phyloP scores from a whole-genome alignment of 164 flowering plant species.

The Macadamia integrifolia region DNA sequence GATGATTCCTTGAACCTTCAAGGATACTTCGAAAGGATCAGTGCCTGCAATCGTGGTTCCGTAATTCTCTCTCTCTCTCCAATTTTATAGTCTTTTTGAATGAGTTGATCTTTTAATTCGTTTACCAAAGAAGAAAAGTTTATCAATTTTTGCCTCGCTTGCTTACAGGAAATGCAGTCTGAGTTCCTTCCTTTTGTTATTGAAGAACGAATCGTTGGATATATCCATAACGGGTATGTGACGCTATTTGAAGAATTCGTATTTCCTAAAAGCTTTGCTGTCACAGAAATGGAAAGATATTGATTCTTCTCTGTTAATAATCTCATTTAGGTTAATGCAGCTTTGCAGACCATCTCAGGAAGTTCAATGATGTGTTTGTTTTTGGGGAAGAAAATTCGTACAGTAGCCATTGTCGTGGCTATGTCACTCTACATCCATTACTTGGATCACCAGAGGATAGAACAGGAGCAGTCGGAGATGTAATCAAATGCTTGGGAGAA shows the following conservation, averaged over 20 bases:
- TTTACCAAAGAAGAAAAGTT: too few relatives aligned
- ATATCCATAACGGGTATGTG: slow-evolving; percentile 46
- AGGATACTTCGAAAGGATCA: slow-evolving; percentile 41
- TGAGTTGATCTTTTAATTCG: background rate
- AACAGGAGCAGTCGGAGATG: slow-evolving; percentile 64
- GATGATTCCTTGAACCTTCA: slow-evolving; percentile 28
- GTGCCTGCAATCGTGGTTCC: slow-evolving; percentile 44
- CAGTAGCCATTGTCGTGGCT: slow-evolving; percentile 19
- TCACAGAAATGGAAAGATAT: background rate
- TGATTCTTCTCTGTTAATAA: background rate
- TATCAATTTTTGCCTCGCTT: background rate
- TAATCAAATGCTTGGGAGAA: slow-evolving; percentile 50
- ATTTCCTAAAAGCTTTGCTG: too few relatives aligned
- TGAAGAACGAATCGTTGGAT: slow-evolving; percentile 49
- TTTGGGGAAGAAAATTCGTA: slow-evolving; percentile 27
- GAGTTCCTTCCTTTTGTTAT: slow-evolving; percentile 60
- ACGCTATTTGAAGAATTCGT: too few relatives aligned
- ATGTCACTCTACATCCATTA: slow-evolving; percentile 36
- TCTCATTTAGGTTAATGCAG: slow-evolving; percentile 33
- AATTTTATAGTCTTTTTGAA: background rate
- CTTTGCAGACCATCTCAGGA: slow-evolving; percentile 51
- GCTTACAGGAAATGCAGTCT: slow-evolving; percentile 40
- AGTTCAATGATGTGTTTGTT: slow-evolving; percentile 49
- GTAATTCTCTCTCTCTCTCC: slow-evolving; percentile 17
- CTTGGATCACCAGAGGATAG: slow-evolving; percentile 54